Base-by-base conservation (phyloP, 768 basidiomycete genomes). In the Fomitopsis pulvina region DNA sequence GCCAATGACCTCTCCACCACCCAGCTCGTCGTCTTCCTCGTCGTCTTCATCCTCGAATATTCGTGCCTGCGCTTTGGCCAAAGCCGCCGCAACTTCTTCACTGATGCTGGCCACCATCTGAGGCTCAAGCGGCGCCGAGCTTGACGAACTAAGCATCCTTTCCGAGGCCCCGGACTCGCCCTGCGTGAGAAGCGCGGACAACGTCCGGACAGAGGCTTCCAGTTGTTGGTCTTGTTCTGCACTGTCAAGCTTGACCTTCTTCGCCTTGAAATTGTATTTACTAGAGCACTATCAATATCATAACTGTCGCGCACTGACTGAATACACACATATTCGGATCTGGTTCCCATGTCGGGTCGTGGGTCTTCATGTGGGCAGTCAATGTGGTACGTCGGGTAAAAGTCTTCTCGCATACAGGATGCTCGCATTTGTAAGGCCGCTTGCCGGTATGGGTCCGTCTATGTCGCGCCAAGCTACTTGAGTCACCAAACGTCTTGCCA, bases 401-500 rank as follows among this genome's bases (percentile, higher is more conserved):
- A 1, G 87, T 88, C 74, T 92, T 92, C 59, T 87, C 85, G 66
- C 87, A 89, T 52, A 80, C 77, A 3, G 83, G 78, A 54, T 87
- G 83, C 64, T 89, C 87, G 63, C 90, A 92, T 62, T 85, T 88
- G 66, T 90, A 92, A 27, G 87, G 87, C 46, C 88, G 80, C 65
- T 87, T 92, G 38, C 85, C 89, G 8, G 87, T 90, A 60, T 88
- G 91, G 21, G 89, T 92, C 57, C 92, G 80, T 46, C 92, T 81
- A 71, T 95, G 92, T 53, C 92, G 81, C 43, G 92, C 92, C 40
- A 95, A 77, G 68, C 87, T 89, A 60, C 90, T 92, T 3, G 92
- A 94, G 63, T 95, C 92, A 41, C 87, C 83, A 68, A 94, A 95
- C 0, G 86, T 87, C 71, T 87, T 91, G 43, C 77, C 79, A 66